Percentiles rank a stretch among this genome's conserved stretches.
These are phyloP conservation scores for Nicotiana paniculata DNA, from an alignment of 257 asterid species.

Conservation along the genomic window DNA sequence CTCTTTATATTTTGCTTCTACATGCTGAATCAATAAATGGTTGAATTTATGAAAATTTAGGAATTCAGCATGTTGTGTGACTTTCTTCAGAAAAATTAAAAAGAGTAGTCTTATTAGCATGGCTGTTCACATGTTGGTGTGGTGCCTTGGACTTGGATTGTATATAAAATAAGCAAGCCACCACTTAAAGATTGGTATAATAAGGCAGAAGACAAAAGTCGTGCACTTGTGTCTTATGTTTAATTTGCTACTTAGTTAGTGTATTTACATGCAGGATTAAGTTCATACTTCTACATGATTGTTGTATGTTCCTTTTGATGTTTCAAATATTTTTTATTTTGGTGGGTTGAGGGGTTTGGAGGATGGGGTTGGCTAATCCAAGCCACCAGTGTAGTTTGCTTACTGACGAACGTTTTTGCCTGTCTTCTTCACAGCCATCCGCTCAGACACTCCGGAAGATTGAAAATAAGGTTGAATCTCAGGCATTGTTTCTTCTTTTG, in stretches of 20 bases:
- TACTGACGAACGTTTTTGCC: not conserved
- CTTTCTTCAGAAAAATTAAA: not conserved
- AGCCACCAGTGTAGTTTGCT: not conserved
- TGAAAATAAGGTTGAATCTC: slow-evolving; percentile 13
- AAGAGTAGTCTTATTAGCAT: not conserved
- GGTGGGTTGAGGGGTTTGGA: not conserved
- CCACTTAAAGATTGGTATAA: not conserved
- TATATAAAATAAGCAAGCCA: not conserved
- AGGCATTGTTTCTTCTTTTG: slow-evolving; percentile 2
- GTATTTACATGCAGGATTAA: not conserved
- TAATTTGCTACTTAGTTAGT: not conserved
- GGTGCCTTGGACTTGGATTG: not conserved
- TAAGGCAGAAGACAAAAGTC: not conserved
- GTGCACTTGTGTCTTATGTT: not conserved
- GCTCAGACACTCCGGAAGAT: slow-evolving; percentile 28
- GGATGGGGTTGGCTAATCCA: not conserved
- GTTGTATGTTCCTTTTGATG: not conserved
- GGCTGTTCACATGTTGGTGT: not conserved
- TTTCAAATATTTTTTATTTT: not conserved
- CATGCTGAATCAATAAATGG: not conserved
- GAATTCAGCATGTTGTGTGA: not conserved
- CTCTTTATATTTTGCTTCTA: not conserved
- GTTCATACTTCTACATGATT: not conserved
- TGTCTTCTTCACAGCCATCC: slow-evolving; percentile 23
- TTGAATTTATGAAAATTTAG: not conserved